These are phyloP conservation scores for Geotrichum fermentans DNA, from an alignment of 1,139 yeast species.

Conservation along the genomic window DNA sequence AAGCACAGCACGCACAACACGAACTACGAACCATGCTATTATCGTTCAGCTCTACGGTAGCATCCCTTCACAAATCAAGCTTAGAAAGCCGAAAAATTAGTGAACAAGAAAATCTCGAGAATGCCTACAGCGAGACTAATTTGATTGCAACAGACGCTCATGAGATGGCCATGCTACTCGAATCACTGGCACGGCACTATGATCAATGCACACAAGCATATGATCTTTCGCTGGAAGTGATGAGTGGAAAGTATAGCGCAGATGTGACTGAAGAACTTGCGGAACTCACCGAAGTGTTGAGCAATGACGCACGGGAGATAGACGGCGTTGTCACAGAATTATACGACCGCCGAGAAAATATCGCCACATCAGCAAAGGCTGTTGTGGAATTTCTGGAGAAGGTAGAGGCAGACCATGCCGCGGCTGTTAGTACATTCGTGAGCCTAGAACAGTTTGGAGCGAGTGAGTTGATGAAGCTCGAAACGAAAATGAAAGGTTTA, in stretches of 20 bases:
- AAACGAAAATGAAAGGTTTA: constrained; percentile 2
- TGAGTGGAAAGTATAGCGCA: constrained; percentile 10
- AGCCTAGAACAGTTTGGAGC: constrained; percentile 30
- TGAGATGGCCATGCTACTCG: constrained; percentile 65
- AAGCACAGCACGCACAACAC: constrained; percentile 31
- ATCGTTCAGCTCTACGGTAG: constrained; percentile 21
- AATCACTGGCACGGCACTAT: constrained; percentile 72
- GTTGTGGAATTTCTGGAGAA: constrained; percentile 26
- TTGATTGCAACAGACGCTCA: constrained; percentile 46
- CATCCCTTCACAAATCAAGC: constrained; percentile 24
- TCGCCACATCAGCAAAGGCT: constrained; percentile 26
- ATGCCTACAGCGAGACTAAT: constrained; percentile 30
- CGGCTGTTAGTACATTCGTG: constrained; percentile 23
- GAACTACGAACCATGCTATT: constrained; percentile 25
- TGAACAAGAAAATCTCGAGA: constrained; percentile 22
- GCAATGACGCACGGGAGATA: constrained; percentile 41
- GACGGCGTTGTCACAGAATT: constrained; percentile 37
- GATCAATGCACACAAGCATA: constrained; percentile 59
- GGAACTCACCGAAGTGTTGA: constrained; percentile 35
- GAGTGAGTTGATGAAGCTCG: constrained; percentile 23
- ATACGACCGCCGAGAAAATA: constrained; percentile 30
- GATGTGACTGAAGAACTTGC: constrained; percentile 27
- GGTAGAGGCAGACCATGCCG: constrained; percentile 23
- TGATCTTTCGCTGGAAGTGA: constrained; percentile 23
- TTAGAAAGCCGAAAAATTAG: constrained; percentile 20